Percentiles rank a stretch among this genome's conserved stretches.
Conservation (phyloP, 1,284 basidiomycete genomes). For the Microbotryum saponariae region DNA sequence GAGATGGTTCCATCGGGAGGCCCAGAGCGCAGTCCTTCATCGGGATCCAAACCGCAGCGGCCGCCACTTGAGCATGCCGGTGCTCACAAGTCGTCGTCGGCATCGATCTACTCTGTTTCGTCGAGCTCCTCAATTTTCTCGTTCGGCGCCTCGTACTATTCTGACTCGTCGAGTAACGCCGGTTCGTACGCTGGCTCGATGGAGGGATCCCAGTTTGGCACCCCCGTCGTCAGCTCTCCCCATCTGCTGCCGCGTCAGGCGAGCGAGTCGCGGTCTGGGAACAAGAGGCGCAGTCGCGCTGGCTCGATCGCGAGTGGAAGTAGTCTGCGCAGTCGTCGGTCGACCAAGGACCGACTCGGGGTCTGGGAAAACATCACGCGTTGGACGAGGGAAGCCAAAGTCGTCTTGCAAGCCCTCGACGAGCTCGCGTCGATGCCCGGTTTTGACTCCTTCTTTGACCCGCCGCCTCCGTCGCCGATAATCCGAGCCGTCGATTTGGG, state of each 20-base stretch:
- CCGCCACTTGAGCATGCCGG: conserved; percentile 1
- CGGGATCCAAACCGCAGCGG: background rate
- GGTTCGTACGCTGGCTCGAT: too few species aligned
- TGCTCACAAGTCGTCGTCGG: background rate
- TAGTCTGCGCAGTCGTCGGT: background rate
- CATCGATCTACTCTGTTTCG: conserved; percentile 27
- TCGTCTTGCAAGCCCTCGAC: conserved; percentile 40
- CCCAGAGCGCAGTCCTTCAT: background rate
- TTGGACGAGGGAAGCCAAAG: conserved; percentile 39
- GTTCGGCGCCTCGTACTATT: conserved; percentile 27
- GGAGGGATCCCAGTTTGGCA: conserved; percentile 10
- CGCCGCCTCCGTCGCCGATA: background rate
- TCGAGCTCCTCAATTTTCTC: conserved; percentile 29
- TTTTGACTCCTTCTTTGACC: conserved; percentile 19
- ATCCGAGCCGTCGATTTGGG: conserved; percentile 3
- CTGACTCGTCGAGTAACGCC: conserved; percentile 11
- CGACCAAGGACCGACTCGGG: conserved; percentile 26
- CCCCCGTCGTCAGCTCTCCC: conserved; percentile 20
- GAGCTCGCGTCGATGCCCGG: conserved; percentile 27
- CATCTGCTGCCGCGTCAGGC: conserved; percentile 17
- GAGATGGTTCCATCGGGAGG: conserved; percentile 46
- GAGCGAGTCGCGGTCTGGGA: conserved; percentile 22
- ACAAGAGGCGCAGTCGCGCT: conserved; percentile 27
- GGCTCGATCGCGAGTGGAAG: conserved; percentile 1
- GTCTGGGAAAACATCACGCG: conserved; percentile 38